These are phyloP conservation scores for Claviceps lovelessii DNA, from an alignment of 2,329 filamentous ascomycete species.

Conservation along the genomic window DNA sequence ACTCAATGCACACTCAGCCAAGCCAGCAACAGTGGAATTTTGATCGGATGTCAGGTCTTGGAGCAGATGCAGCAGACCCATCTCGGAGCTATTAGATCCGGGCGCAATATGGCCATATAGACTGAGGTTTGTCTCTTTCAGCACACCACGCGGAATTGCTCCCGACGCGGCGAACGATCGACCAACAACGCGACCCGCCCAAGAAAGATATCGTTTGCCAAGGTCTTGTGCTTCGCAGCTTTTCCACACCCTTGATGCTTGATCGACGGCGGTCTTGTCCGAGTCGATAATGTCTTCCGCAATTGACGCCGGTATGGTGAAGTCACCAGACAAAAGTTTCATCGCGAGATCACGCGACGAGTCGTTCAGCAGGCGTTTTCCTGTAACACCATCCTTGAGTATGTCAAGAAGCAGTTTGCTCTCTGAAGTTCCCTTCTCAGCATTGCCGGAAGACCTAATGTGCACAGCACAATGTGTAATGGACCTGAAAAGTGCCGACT, in stretches of 20 bases:
- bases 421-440: conserved; percentile 56
- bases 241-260: conserved; percentile 58
- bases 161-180: conserved; percentile 70
- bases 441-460: conserved; percentile 54
- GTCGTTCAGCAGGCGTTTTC: conserved; percentile 51
- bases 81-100: conserved; percentile 43
- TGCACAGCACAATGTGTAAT: conserved; percentile 56
- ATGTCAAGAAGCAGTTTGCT: conserved; percentile 68
- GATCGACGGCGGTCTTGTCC: conserved; percentile 47
- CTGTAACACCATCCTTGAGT: conserved; percentile 53
- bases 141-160: conserved; percentile 43
- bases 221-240: conserved; percentile 52
- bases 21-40: conserved; percentile 39
- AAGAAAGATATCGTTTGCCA: conserved; percentile 58
- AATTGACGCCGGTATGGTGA: conserved; percentile 36
- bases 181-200: conserved; percentile 76
- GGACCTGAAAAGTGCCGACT: conserved; percentile 44
- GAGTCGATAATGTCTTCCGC: conserved; percentile 51
- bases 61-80: conserved; percentile 46
- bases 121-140: conserved; percentile 43
- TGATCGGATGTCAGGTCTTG: conserved; percentile 46
- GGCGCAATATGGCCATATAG: conserved; percentile 33
- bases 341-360: conserved; percentile 58
- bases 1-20: conserved; percentile 47
- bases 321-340: conserved; percentile 59